Conservation (phyloP, 1,139 yeast species). For the Protomyces gravidus region DNA sequence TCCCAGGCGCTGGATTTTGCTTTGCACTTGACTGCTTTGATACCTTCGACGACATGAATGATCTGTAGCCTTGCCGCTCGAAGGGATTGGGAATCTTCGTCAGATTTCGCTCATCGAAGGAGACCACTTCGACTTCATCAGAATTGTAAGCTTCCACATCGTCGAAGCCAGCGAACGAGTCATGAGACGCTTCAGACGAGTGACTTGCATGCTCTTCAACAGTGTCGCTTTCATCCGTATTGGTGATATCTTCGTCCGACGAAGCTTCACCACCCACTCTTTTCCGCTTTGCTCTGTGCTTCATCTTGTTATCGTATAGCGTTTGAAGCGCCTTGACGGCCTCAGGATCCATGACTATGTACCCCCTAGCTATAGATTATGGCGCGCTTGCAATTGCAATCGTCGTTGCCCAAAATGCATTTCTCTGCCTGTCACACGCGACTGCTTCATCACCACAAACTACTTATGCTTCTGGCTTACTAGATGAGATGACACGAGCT, state of each 20-base stretch:
- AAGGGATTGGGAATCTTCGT: background rate
- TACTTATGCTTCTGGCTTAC: background rate
- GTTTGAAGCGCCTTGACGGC: conserved; percentile 15
- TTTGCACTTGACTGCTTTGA: background rate
- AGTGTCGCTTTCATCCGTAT: background rate
- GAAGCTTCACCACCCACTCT: background rate
- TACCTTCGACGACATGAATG: conserved; percentile 26
- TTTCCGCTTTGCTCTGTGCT: conserved; percentile 1
- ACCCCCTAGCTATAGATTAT: too few relatives aligned
- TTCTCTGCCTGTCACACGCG: background rate
- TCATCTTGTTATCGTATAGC: conserved; percentile 9
- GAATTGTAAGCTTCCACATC: background rate
- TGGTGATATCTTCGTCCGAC: background rate
- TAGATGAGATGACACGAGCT: background rate
- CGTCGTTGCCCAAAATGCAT: background rate
- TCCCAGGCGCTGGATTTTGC: background rate
- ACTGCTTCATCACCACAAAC: background rate
- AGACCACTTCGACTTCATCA: conserved; percentile 13
- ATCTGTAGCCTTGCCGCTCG: conserved; percentile 13
- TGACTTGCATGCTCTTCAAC: background rate
- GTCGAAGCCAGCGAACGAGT: conserved; percentile 8
- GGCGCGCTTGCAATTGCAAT: background rate
- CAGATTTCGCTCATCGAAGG: conserved; percentile 9
- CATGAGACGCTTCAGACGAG: background rate
- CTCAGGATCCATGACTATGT: conserved; percentile 25